These are phyloP conservation scores for Cucurbita pepo DNA, from an alignment of 306 rosid species.

Conservation along the genomic window DNA sequence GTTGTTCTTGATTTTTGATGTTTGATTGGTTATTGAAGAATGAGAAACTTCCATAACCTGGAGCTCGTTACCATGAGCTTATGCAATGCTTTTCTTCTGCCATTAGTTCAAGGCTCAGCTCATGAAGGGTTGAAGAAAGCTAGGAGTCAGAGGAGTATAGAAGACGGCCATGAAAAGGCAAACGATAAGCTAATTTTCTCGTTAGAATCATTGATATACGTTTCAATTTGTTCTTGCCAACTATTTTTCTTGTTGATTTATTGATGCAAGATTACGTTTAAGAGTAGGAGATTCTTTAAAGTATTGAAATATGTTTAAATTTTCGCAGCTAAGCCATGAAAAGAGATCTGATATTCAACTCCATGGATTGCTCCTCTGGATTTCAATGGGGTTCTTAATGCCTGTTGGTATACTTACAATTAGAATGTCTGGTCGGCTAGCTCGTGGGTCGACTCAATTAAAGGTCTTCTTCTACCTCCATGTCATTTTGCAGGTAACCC, in stretches of 20 bases:
- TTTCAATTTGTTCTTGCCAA: not conserved
- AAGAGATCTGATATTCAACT: slow-evolving; percentile 42
- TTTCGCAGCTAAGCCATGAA: slow-evolving; percentile 40
- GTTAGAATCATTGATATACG: not conserved
- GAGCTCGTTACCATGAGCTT: slow-evolving; percentile 8
- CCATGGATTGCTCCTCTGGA: slow-evolving; percentile 84
- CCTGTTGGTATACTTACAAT: slow-evolving; percentile 66
- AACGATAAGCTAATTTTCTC: not conserved
- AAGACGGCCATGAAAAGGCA: slow-evolving; percentile 36
- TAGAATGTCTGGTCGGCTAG: slow-evolving; percentile 39
- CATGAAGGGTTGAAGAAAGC: slow-evolving; percentile 24
- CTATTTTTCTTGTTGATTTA: not conserved
- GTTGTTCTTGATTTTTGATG: not conserved
- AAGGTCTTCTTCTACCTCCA: slow-evolving; percentile 67
- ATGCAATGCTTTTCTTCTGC: slow-evolving; percentile 27
- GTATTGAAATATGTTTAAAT: not conserved
- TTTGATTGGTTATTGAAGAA: slow-evolving; percentile 15
- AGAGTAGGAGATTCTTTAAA: not conserved
- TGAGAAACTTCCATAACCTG: slow-evolving; percentile 22
- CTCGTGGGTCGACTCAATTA: slow-evolving; percentile 31
- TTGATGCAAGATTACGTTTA: not conserved
- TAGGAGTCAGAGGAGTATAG: slow-evolving; percentile 17
- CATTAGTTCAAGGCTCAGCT: slow-evolving; percentile 36
- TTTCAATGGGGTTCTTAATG: slow-evolving; percentile 67
- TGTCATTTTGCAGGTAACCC: slow-evolving; percentile 57